A percentile compares a stretch with the other conserved stretches of the same genome.
Conservation (phyloP, 176 grass and related monocot species). For the Eleusine indica region DNA sequence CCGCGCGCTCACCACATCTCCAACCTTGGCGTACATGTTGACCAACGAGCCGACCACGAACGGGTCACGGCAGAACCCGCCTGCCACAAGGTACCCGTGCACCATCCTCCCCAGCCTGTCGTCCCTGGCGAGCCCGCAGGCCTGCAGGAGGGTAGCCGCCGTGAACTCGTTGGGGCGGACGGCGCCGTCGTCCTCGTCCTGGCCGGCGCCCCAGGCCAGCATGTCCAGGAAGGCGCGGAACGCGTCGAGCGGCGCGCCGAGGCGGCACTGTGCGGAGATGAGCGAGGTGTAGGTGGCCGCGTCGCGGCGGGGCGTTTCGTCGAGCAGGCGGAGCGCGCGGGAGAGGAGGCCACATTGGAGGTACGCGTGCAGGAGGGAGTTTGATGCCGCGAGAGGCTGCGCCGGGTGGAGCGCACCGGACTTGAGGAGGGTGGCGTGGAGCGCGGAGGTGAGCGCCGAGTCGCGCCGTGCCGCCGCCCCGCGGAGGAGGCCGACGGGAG, state of each 20-base stretch:
- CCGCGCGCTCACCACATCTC: constrained; percentile 40
- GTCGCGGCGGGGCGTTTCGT: constrained; percentile 64
- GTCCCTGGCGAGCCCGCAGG: constrained; percentile 55
- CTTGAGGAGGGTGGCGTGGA: no score
- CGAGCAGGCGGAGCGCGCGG: constrained; percentile 55
- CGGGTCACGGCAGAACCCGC: constrained; percentile 51
- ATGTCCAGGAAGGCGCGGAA: constrained; percentile 55
- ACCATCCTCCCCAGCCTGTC: constrained; percentile 55
- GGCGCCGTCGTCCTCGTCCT: neutral
- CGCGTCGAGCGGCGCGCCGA: constrained; percentile 48
- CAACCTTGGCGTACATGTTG: constrained; percentile 69
- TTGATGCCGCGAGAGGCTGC: no score
- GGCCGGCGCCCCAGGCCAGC: constrained; percentile 27
- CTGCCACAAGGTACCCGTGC: constrained; percentile 61
- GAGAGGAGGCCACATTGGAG: constrained; percentile 52
- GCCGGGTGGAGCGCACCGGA: no score
- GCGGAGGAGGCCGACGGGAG: neutral
- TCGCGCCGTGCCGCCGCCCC: no score
- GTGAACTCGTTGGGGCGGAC: constrained; percentile 69
- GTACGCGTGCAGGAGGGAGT: constrained; percentile 36
- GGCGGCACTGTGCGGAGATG: constrained; percentile 56
- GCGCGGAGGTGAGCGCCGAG: no score
- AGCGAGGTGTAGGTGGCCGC: constrained; percentile 62
- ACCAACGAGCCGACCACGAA: constrained; percentile 63
- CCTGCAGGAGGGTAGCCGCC: constrained; percentile 55